These are phyloP conservation scores for Podila verticillata DNA, from an alignment of 192 early-diverging fungal genomes.

Conservation along the genomic window DNA sequence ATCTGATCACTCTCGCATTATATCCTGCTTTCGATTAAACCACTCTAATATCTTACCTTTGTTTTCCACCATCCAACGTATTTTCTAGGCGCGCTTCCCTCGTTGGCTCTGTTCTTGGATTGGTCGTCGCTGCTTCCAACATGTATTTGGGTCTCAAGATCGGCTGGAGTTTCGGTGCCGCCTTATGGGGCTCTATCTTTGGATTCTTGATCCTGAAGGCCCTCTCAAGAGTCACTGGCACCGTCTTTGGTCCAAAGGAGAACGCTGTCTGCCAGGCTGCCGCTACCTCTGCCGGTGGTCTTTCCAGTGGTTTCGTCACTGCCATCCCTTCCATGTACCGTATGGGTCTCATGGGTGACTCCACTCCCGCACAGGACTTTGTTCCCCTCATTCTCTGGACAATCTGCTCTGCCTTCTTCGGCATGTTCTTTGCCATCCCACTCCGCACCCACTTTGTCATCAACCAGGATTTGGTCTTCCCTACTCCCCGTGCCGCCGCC, in stretches of 20 bases:
- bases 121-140: slow-evolving; percentile 74
- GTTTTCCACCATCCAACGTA: background rate
- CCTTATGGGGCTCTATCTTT: slow-evolving; percentile 66
- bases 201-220: slow-evolving; percentile 70
- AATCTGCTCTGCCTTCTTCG: slow-evolving; percentile 69
- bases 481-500: slow-evolving; percentile 72
- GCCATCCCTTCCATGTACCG: slow-evolving; percentile 78
- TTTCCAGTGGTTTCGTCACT: slow-evolving; percentile 68
- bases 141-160: slow-evolving; percentile 76
- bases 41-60: background rate
- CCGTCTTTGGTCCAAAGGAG: slow-evolving; percentile 75
- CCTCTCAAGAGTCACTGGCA: slow-evolving; percentile 57
- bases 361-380: slow-evolving; percentile 58
- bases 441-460: slow-evolving; percentile 73
- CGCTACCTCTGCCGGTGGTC: slow-evolving; percentile 75
- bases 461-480: slow-evolving; percentile 75
- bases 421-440: slow-evolving; percentile 78
- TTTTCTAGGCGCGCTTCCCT: slow-evolving; percentile 28
- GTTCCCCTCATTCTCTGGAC: slow-evolving; percentile 64
- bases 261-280: slow-evolving; percentile 75
- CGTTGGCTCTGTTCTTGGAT: slow-evolving; percentile 69
- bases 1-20: background rate
- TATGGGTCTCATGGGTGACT: slow-evolving; percentile 60
- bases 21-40: background rate
- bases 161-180: slow-evolving; percentile 66